Evolutionary conservation across 1,284 basidiomycete species (phyloP).

Genomic region (Microbotryum saponariae): DNA sequence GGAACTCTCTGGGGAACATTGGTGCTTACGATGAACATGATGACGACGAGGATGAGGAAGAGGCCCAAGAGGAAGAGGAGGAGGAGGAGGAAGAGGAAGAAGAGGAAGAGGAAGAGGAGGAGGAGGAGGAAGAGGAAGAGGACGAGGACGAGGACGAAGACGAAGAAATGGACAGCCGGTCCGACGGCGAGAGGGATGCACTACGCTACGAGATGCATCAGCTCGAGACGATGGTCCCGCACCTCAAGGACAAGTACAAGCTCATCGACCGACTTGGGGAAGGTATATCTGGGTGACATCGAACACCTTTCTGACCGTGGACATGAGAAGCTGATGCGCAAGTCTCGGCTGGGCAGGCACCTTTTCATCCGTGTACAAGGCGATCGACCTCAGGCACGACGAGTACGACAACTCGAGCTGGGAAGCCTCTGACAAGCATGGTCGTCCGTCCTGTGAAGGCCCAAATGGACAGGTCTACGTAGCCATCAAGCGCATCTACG

Average conservation of each 20-base stretch:
- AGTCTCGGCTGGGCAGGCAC: conserved; percentile 54
- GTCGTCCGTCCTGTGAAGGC: background rate
- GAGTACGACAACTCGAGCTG: conserved; percentile 74
- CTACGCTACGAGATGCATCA: conserved; percentile 54
- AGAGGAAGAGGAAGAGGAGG: conserved; percentile 34
- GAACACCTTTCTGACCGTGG: background rate
- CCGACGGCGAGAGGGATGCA: conserved; percentile 46
- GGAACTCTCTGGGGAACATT: too few species aligned
- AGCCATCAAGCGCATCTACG: conserved; percentile 94
- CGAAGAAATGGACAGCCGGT: conserved; percentile 53
- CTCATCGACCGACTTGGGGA: conserved; percentile 88
- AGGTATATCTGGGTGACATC: conserved; percentile 40
- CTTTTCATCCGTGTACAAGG: conserved; percentile 98
- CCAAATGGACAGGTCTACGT: conserved; percentile 54
- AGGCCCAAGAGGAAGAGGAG: conserved; percentile 29
- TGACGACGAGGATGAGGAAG: conserved; percentile 36
- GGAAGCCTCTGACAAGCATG: conserved; percentile 41
- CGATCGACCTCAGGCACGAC: conserved; percentile 70
- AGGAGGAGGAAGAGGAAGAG: conserved; percentile 41
- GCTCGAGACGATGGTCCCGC: conserved; percentile 51
- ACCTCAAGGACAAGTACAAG: conserved; percentile 61
- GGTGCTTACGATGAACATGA: conserved; percentile 15
- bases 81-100: conserved; percentile 24
- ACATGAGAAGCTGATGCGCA: background rate
- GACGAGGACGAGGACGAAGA: conserved; percentile 41